These are phyloP conservation scores for Loxodes magnus DNA, from an alignment of 73 alveolate species.

Conservation along the genomic window DNA sequence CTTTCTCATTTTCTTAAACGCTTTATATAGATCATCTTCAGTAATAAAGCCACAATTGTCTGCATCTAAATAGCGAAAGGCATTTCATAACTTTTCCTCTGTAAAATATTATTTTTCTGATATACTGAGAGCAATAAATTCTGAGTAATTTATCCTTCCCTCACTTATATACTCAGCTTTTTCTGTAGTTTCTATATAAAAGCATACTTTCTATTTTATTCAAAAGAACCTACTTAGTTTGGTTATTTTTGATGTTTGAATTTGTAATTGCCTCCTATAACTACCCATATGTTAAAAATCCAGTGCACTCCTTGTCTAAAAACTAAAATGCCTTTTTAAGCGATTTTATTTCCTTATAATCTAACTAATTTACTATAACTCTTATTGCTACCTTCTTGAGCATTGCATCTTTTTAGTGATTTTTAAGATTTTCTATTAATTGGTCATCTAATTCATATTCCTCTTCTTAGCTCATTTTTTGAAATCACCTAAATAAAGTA, in stretches of 20 bases:
- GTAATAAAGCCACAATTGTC: not conserved
- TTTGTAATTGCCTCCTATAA: too few species aligned
- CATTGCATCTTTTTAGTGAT: not conserved
- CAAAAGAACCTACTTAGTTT: too few species aligned
- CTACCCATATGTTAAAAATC: not conserved
- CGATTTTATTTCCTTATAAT: not conserved
- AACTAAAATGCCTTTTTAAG: not conserved
- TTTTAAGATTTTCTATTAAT: not conserved
- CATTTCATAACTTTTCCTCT: not conserved
- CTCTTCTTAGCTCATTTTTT: not conserved
- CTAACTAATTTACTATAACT: not conserved
- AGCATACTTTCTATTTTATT: not conserved
- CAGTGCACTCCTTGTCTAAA: not conserved
- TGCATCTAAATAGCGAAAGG: not conserved
- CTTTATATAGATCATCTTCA: not conserved
- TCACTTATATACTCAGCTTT: not conserved
- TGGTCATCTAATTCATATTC: not conserved
- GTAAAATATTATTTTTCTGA: not conserved
- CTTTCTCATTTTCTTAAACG: not conserved
- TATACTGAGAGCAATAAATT: not conserved
- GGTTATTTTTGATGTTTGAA: too few species aligned
- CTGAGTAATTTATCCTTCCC: not conserved
- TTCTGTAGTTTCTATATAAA: not conserved
- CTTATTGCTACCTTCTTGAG: not conserved
- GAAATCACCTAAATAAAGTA: conserved; percentile 12